phyloP scores from a whole-genome alignment of 495 filamentous ascomycete species.

The Penicillium dipodomyicola region DNA sequence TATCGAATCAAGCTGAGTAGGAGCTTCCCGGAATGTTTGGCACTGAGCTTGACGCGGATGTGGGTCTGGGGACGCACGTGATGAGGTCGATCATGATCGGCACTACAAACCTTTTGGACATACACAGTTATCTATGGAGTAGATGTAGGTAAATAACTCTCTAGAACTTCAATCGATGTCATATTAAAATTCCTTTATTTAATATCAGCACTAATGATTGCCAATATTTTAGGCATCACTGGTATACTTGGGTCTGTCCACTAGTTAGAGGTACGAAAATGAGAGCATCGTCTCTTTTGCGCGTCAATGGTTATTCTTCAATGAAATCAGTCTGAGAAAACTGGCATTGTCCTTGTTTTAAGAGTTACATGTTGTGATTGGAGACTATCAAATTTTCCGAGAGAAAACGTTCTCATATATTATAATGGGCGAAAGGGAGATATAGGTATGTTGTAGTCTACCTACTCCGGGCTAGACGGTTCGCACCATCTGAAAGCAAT shows the following conservation, averaged over 20 bases:
- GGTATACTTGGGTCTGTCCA: not conserved
- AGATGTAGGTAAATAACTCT: not conserved
- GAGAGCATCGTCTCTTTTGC: not conserved
- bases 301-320: too few species aligned
- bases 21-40: conserved; percentile 11
- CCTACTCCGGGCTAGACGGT: not conserved
- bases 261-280: not conserved
- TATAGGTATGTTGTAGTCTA: not conserved
- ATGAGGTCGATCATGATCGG: conserved; percentile 9
- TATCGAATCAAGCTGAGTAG: not conserved
- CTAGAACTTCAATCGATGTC: not conserved
- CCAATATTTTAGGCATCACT: not conserved
- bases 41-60: conserved; percentile 14
- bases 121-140: not conserved
- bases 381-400: not conserved
- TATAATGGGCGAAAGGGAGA: not conserved
- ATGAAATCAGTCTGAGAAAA: too few species aligned
- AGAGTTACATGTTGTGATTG: not conserved
- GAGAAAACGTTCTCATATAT: not conserved
- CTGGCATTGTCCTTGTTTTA: too few species aligned
- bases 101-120: not conserved
- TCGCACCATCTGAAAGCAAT: not conserved
- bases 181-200: not conserved
- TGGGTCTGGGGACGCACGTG: conserved; percentile 14
- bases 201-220: not conserved